A percentile compares a stretch with the other conserved stretches of the same genome.
Conservation (phyloP, 768 basidiomycete genomes). For the Trametes cubensis region DNA sequence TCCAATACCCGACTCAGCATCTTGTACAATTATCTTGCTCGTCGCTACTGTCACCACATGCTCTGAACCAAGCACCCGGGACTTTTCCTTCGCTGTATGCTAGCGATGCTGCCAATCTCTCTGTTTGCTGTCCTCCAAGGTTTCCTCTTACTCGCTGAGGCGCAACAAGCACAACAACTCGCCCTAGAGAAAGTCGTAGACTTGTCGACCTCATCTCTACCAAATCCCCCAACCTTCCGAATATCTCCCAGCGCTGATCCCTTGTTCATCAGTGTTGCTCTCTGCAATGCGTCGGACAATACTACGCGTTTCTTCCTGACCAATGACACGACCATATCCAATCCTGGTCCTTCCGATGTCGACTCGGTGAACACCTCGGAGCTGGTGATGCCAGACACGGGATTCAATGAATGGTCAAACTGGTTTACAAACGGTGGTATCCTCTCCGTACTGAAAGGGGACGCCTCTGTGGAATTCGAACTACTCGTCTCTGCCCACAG, state of each 20-base stretch:
- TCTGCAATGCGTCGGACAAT: slow-evolving; percentile 32
- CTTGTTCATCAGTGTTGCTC: slow-evolving; percentile 38
- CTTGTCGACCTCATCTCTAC: slow-evolving; percentile 19
- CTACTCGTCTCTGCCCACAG: slow-evolving; percentile 52
- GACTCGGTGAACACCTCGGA: slow-evolving; percentile 49
- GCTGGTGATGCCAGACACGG: slow-evolving; percentile 46
- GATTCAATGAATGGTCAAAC: slow-evolving; percentile 57
- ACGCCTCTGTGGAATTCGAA: slow-evolving; percentile 52
- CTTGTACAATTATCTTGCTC: neutral
- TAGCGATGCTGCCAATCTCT: slow-evolving; percentile 25
- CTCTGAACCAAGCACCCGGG: neutral
- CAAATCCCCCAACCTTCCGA: slow-evolving; percentile 29
- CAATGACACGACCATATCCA: slow-evolving; percentile 44
- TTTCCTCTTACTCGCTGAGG: slow-evolving; percentile 20
- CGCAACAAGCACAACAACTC: slow-evolving; percentile 25
- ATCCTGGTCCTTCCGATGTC: slow-evolving; percentile 39
- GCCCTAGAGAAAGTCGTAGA: slow-evolving; percentile 23
- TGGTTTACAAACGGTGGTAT: slow-evolving; percentile 50
- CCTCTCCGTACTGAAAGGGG: slow-evolving; percentile 47
- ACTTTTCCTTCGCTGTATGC: neutral
- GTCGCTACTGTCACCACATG: neutral
- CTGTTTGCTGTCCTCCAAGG: slow-evolving; percentile 27
- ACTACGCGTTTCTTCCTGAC: slow-evolving; percentile 62
- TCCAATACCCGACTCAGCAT: too few species aligned
- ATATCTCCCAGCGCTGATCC: slow-evolving; percentile 32